Evolutionary conservation across 768 basidiomycete genomes (phyloP).

Genomic region (Amanita rubescens): DNA sequence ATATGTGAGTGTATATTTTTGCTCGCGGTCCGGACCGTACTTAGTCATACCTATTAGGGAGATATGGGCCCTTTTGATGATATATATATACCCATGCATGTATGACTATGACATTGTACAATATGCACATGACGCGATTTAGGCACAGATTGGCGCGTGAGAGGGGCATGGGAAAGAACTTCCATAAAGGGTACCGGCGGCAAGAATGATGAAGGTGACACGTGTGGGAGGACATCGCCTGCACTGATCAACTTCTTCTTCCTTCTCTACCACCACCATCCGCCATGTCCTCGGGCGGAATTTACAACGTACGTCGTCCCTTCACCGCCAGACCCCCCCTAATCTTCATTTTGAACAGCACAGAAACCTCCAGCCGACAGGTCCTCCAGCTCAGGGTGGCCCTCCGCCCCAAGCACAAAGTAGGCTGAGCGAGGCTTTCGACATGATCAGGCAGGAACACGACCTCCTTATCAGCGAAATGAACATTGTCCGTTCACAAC

Average conservation of each 20-base stretch:
- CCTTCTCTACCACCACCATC: background rate
- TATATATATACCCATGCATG: no score
- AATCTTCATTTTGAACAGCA: constrained; percentile 30
- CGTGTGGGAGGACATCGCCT: background rate
- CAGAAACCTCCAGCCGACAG: constrained; percentile 46
- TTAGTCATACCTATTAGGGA: no score
- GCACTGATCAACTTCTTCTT: background rate
- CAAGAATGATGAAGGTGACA: background rate
- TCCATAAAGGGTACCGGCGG: constrained; percentile 20
- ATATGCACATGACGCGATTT: no score
- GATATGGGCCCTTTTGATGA: no score
- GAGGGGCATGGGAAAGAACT: background rate
- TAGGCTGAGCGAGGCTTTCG: constrained; percentile 75
- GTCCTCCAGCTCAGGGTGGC: constrained; percentile 33
- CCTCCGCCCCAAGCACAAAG: constrained; percentile 16
- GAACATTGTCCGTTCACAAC: constrained; percentile 58
- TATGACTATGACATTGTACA: no score
- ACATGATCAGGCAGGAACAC: constrained; percentile 78
- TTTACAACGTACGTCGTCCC: constrained; percentile 28
- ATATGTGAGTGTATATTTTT: constrained; percentile 34
- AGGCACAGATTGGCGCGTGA: no score
- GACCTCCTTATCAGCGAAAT: constrained; percentile 68
- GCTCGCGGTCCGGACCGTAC: no score
- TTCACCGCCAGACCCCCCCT: constrained; percentile 6
- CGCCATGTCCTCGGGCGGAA: constrained; percentile 23